phyloP scores from a whole-genome alignment of 1,284 basidiomycete genomes.

The Ganoderma sinense region DNA sequence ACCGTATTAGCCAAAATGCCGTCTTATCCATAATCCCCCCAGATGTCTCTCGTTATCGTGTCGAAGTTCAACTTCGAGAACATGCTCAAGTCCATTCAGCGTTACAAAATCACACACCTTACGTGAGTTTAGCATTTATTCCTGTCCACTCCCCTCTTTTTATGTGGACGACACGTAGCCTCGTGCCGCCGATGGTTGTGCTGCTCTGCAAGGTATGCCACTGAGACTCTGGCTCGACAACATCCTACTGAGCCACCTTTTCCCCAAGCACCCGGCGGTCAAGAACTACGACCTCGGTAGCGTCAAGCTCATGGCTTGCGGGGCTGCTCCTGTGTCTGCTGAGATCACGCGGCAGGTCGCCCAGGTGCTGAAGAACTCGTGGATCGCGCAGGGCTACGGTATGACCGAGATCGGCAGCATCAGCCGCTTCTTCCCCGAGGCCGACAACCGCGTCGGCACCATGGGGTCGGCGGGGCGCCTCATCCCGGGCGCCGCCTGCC shows the following conservation, averaged over 20 bases:
- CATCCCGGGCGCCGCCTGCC: constrained; percentile 45
- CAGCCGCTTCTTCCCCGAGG: constrained; percentile 45
- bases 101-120: constrained; percentile 68
- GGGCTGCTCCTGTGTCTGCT: constrained; percentile 78
- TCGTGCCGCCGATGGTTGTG: constrained; percentile 69
- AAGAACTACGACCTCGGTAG: constrained; percentile 71
- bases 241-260: neutral
- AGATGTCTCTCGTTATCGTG: constrained; percentile 60
- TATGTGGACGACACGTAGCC: too few relatives aligned
- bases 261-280: constrained; percentile 71
- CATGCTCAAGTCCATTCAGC: constrained; percentile 72
- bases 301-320: constrained; percentile 66
- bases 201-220: constrained; percentile 59
- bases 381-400: constrained; percentile 68
- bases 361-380: constrained; percentile 61
- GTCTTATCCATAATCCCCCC: constrained; percentile 3
- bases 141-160: neutral
- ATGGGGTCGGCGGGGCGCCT: constrained; percentile 50
- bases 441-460: constrained; percentile 35
- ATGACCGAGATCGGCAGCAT: constrained; percentile 57
- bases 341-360: constrained; percentile 66
- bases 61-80: constrained; percentile 73
- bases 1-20: neutral
- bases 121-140: constrained; percentile 47
- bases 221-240: neutral